Evolutionary conservation across 805 yeast genomes (phyloP), one percentile per base, ranked within the genome.

Genomic region (Candida michaelii): DNA sequence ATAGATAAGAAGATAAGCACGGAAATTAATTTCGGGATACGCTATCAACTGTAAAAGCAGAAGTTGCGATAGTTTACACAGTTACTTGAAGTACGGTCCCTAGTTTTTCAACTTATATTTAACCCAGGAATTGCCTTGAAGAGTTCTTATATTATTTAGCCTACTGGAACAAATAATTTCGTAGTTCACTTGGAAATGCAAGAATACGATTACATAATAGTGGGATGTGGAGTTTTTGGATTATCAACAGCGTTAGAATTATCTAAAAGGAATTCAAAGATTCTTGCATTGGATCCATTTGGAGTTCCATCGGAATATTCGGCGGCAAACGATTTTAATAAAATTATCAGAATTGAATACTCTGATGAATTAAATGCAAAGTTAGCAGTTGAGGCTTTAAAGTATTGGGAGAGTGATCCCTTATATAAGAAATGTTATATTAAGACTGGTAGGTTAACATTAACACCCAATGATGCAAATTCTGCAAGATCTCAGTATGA

Each of bases 151-250:
- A 21, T 21, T 21, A 21, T 5, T 6, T 21, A 21, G 8, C 23
- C 23, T n/a, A n/a, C n/a, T n/a, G n/a, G n/a, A n/a, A n/a, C n/a
- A n/a, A n/a, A n/a, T n/a, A n/a, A n/a, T n/a, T n/a, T n/a, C n/a
- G n/a, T n/a, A n/a, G n/a, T n/a, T n/a, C n/a, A n/a, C n/a, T n/a
- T n/a, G n/a, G n/a, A 29, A 18, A 41, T 41, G 44, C 15, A 19
- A 16, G 31, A 41, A 13, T 41, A 35, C 13, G 44, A 41, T 31
- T 12, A 14, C 16, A 25, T 41, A 30, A 39, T 31, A 39, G 46
- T 71, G n/a, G 76, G 76, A 2, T 70, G 73, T 50, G 77, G 79
- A 2, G 73, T 71, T 1, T 71, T 71, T 56, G 79, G 79, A 1
- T 63, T 74, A 1, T 65, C 77, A 4, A 63, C 77, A 0, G 72